These are phyloP conservation scores for Naumovozyma castellii DNA, from an alignment of 805 yeast species.

Conservation along the genomic window DNA sequence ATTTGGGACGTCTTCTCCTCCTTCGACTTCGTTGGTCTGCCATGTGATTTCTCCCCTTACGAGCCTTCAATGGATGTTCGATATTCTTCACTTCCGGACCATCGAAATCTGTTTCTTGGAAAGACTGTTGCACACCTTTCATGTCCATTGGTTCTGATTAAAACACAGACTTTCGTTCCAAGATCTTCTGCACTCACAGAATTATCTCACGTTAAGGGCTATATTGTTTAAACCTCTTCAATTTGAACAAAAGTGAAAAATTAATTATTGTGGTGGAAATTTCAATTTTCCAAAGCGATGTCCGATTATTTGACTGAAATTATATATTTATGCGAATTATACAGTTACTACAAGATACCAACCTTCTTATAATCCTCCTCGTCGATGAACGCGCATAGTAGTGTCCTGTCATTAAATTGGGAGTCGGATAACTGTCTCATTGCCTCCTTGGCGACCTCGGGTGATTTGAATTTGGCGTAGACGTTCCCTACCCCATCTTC, in stretches of 20 bases:
- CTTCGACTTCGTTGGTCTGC: not conserved
- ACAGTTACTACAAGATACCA: conserved; percentile 10
- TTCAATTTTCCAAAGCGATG: not conserved
- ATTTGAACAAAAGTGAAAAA: too few species aligned
- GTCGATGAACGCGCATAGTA: conserved; percentile 53
- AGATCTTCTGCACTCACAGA: too few species aligned
- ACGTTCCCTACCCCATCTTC: conserved; percentile 62
- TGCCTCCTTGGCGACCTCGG: conserved; percentile 46
- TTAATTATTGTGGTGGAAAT: too few species aligned
- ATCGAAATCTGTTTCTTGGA: not conserved
- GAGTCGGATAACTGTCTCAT: conserved; percentile 52
- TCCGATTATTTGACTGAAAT: not conserved
- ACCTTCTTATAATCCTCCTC: conserved; percentile 47
- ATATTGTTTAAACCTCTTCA: too few species aligned
- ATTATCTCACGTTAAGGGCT: too few species aligned
- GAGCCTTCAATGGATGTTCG: not conserved
- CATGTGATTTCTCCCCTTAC: not conserved
- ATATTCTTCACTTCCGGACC: not conserved
- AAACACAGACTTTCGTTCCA: not conserved
- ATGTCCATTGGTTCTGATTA: not conserved
- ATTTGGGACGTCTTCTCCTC: conserved; percentile 7
- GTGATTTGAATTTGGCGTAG: conserved; percentile 51
- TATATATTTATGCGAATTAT: not conserved
- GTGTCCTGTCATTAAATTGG: conserved; percentile 55
- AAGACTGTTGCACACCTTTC: not conserved